A percentile compares a stretch with the other conserved stretches of the same genome.
Evolutionary conservation across 345 rosid genomes (phyloP).

Genomic region (Kernera saxatilis): DNA sequence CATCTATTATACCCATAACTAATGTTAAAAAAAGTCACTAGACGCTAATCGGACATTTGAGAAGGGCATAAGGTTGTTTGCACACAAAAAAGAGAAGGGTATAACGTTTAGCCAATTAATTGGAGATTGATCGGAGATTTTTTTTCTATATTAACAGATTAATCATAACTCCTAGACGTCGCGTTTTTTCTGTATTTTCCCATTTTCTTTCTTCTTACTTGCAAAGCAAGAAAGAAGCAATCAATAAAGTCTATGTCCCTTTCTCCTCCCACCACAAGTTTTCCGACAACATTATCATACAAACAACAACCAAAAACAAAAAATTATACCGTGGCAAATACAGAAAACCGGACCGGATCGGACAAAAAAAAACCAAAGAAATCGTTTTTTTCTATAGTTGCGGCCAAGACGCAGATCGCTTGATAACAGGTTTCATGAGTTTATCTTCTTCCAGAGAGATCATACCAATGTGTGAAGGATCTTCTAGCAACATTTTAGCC

Average conservation of each 20-base stretch:
- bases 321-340: not conserved
- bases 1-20: too few species aligned
- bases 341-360: not conserved
- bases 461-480: conserved; percentile 73
- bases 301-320: not conserved
- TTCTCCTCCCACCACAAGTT: not conserved
- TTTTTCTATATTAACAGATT: too few species aligned
- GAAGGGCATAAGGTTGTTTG: too few species aligned
- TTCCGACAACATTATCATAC: conserved; percentile 22
- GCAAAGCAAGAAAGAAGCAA: conserved; percentile 25
- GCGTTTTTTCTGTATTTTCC: too few species aligned
- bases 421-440: conserved; percentile 59
- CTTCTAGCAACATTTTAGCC: conserved; percentile 73
- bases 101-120: too few species aligned
- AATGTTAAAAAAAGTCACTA: too few species aligned
- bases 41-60: too few species aligned
- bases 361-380: not conserved
- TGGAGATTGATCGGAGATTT: too few species aligned
- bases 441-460: conserved; percentile 69
- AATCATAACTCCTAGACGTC: too few species aligned
- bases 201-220: conserved; percentile 12
- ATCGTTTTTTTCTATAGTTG: conserved; percentile 7
- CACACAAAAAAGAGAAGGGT: too few species aligned
- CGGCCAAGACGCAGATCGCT: conserved; percentile 63
- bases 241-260: conserved; percentile 18